These are phyloP conservation scores for Macadamia tetraphylla DNA, from an alignment of 164 flowering plant species.

Conservation along the genomic window DNA sequence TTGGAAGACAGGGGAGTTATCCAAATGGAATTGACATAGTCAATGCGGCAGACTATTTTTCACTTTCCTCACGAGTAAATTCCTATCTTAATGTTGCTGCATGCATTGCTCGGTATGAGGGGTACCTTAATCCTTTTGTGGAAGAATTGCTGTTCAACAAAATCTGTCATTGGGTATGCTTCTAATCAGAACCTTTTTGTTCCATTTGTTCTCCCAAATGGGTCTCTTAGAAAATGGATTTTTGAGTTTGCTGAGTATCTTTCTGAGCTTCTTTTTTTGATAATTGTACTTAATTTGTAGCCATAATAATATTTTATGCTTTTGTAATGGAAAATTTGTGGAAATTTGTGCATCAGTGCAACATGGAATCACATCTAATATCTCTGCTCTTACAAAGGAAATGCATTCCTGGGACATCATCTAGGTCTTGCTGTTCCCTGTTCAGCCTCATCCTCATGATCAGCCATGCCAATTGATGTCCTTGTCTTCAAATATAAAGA, in stretches of 20 bases:
- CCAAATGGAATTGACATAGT: conserved; percentile 97
- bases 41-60: conserved; percentile 90
- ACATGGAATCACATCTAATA: no score
- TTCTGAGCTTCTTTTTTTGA: neutral
- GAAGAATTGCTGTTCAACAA: conserved; percentile 72
- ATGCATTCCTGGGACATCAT: no score
- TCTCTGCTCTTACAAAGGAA: no score
- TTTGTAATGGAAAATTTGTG: no score
- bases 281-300: neutral
- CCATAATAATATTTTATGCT: no score
- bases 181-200: neutral
- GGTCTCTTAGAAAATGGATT: neutral
- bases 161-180: conserved; percentile 90
- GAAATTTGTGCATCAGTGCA: no score
- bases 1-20: conserved; percentile 93
- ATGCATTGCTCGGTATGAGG: conserved; percentile 71
- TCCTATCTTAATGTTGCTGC: conserved; percentile 86
- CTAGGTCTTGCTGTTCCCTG: no score
- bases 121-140: conserved; percentile 74
- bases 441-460: no score
- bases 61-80: conserved; percentile 83
- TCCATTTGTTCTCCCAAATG: neutral
- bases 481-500: no score
- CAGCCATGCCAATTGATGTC: no score
- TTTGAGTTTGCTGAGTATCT: neutral